A percentile compares a stretch with the other conserved stretches of the same genome.
phyloP scores from a whole-genome alignment of 306 rosid species.

The Elaeagnus macrophylla region DNA sequence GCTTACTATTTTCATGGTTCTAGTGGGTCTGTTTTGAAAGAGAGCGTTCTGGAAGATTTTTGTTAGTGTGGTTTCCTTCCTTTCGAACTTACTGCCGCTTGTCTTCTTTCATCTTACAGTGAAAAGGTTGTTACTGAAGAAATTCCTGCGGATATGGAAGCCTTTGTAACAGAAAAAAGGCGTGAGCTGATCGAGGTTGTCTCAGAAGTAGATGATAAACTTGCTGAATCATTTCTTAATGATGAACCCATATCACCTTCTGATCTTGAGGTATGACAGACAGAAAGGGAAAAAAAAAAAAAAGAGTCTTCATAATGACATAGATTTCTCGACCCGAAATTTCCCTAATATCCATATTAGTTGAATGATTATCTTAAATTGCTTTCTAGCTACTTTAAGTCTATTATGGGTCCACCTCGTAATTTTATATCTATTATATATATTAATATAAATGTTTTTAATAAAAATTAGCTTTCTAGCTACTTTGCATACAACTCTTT shows the following conservation, averaged over 20 bases:
- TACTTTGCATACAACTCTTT: too few species aligned
- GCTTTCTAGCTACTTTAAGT: too few species aligned
- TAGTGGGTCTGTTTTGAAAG: slow-evolving; percentile 56
- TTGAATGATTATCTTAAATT: too few species aligned
- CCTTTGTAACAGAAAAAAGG: slow-evolving; percentile 73
- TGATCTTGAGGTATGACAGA: slow-evolving; percentile 66
- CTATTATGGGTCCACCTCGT: too few species aligned
- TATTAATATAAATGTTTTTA: too few species aligned
- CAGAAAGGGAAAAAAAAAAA: background rate
- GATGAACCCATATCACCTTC: slow-evolving; percentile 74
- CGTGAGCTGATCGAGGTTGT: slow-evolving; percentile 81
- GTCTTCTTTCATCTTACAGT: slow-evolving; percentile 33
- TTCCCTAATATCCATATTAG: too few species aligned
- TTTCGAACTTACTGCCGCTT: slow-evolving; percentile 8
- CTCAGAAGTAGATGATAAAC: slow-evolving; percentile 92
- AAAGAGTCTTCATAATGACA: background rate
- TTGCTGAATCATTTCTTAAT: slow-evolving; percentile 84
- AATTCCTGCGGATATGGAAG: slow-evolving; percentile 71
- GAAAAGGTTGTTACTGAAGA: slow-evolving; percentile 65
- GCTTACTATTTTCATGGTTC: slow-evolving; percentile 81
- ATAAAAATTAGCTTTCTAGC: too few species aligned
- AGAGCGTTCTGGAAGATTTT: slow-evolving; percentile 1
- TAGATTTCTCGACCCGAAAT: too few species aligned
- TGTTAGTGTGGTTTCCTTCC: background rate
- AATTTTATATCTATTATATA: too few species aligned